Evolutionary conservation across 371 early-diverging fungal genomes (phyloP), one percentile per base, ranked within the genome.

Genomic region (Smittium culicis): DNA sequence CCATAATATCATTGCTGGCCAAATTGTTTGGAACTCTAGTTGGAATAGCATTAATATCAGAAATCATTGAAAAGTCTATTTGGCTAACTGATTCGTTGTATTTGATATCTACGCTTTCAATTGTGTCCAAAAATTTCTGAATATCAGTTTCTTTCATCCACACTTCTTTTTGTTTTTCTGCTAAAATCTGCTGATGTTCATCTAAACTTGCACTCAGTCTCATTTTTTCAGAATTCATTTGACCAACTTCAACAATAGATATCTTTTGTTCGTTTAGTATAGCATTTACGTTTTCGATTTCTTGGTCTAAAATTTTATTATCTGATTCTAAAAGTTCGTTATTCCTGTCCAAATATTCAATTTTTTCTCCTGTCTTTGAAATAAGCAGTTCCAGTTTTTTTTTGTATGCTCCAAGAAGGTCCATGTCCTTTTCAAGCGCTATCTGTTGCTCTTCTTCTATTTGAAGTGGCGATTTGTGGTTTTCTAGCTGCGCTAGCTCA

Each of bases 161-260:
- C 54, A 74, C 69, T 17, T 29, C 67, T 27, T 77, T 65, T 55
- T 57, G 32, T 1, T 69, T 76, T 31, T 73, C 74, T 33, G 68
- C 61, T 25, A 60, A 59, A 59, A 68, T 74, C 24, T 62, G 69
- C 65, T 77, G 77, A 59, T 80, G 68, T 0, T 64, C 65, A 54
- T 80, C 72, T 28, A 85, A 70, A 14, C 73, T 74, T 35, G 76
- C 72, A 27, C 73, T 58, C 1, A 87, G 73, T 73, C 81, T 81
- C 34, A 83, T 84, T 32, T 80, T 70, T 74, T 92, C 89, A 8
- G 80, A 74, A 56, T 81, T 89, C 90, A 92, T 90, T 55, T 86
- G 82, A 64, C 88, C 86, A 1, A 90, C 82, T 73, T 91, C 91
- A 54, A 84, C 88, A 25, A 86, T 83, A 35, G 85, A 86, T 28